Evolutionary conservation across 2,329 filamentous ascomycete genomes (phyloP).

Genomic region (Penicillium nordicum): DNA sequence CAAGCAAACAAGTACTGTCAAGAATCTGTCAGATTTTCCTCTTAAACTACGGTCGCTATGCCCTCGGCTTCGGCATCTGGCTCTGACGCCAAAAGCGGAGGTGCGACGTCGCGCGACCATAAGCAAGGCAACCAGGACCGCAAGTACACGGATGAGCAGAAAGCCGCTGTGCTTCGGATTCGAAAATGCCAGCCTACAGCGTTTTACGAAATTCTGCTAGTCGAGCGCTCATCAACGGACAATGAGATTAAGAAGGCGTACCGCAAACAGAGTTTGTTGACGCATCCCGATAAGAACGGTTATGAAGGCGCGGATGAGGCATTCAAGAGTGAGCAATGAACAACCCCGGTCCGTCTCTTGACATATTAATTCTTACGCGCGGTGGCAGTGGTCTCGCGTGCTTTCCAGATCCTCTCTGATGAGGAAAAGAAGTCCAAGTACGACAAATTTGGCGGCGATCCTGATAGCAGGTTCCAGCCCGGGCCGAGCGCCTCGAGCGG

Average conservation of each 20-base stretch:
- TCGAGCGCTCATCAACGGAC: constrained; percentile 68
- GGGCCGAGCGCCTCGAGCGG: constrained; percentile 39
- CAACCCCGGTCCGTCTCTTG: background rate
- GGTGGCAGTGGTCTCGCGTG: constrained; percentile 72
- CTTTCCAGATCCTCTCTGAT: constrained; percentile 90
- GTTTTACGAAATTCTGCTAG: constrained; percentile 90
- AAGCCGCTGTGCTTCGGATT: constrained; percentile 85
- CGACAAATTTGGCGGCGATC: constrained; percentile 87
- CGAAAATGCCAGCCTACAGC: constrained; percentile 77
- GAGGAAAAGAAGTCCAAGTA: constrained; percentile 87
- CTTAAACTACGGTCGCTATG: constrained; percentile 25
- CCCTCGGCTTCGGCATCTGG: constrained; percentile 47
- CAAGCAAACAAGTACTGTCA: background rate
- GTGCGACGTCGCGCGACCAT: constrained; percentile 42
- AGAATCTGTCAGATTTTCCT: background rate
- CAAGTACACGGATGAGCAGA: constrained; percentile 83
- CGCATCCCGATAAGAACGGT: constrained; percentile 98
- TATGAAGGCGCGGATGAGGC: constrained; percentile 94
- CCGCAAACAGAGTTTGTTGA: constrained; percentile 86
- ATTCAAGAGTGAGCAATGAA: constrained; percentile 69
- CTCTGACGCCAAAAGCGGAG: constrained; percentile 43
- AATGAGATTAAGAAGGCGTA: constrained; percentile 96
- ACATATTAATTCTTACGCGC: background rate
- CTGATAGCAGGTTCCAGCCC: constrained; percentile 77
- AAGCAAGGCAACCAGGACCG: constrained; percentile 51